Conservation (phyloP, 306 rosid genomes). For the Medicago truncatula region MtrunA17r5.0-ANR NC_053045.1:36604501-36605000, state of each 20-base stretch:
- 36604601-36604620: background rate
- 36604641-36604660: background rate
- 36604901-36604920: conserved; percentile 98
- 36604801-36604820: conserved; percentile 17
- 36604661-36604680: background rate
- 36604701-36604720: conserved; percentile 15
- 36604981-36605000: conserved; percentile 91
- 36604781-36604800: conserved; percentile 1
- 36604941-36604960: conserved; percentile 73
- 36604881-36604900: conserved; percentile 67
- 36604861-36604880: conserved; percentile 16
- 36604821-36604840: conserved; percentile 8
- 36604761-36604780: background rate
- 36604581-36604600: background rate
- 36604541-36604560: background rate
- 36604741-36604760: background rate
- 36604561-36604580: background rate
- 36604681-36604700: background rate
- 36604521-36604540: background rate
- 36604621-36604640: background rate
- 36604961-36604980: conserved; percentile 83
- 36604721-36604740: conserved; percentile 23
- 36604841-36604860: background rate
- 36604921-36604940: conserved; percentile 95
- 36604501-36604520: conserved; percentile 6